Evolutionary conservation across 352 stramenopile genomes (phyloP).

Genomic region (Lagenidium sp.): DNA sequence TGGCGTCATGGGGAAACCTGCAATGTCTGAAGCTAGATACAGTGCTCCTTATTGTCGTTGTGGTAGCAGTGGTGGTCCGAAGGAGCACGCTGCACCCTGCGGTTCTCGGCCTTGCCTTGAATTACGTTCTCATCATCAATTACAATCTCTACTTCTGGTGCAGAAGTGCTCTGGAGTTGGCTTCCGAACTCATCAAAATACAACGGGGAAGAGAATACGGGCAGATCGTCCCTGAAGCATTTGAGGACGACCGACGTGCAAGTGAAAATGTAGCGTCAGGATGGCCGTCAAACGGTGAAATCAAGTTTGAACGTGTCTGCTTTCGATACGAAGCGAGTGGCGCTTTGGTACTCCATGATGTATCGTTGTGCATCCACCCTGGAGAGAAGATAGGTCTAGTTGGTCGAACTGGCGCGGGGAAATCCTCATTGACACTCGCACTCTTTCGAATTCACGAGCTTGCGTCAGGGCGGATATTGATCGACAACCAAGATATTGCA

Average conservation of each 20-base stretch:
- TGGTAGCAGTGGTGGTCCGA: slow-evolving; percentile 6
- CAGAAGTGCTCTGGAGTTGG: slow-evolving; percentile 53
- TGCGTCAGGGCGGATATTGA: slow-evolving; percentile 9
- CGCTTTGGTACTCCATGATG: slow-evolving; percentile 4
- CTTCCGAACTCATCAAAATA: slow-evolving; percentile 13
- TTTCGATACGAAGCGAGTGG: slow-evolving; percentile 13
- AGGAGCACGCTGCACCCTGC: slow-evolving; percentile 20
- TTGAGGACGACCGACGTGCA: slow-evolving; percentile 21
- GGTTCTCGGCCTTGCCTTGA: slow-evolving; percentile 62
- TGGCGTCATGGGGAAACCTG: slow-evolving; percentile 9
- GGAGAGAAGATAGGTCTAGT: slow-evolving; percentile 65
- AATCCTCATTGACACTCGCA: slow-evolving; percentile 10
- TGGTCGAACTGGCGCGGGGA: slow-evolving; percentile 40
- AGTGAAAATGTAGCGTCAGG: background rate
- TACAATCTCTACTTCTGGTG: slow-evolving; percentile 15
- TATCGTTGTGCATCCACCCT: slow-evolving; percentile 33
- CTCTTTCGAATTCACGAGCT: slow-evolving; percentile 14
- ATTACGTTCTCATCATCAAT: slow-evolving; percentile 36
- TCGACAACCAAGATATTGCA: slow-evolving; percentile 22
- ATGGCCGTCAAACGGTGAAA: slow-evolving; percentile 5
- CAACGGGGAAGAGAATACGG: slow-evolving; percentile 14
- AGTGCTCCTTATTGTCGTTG: slow-evolving; percentile 9
- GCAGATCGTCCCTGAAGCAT: background rate
- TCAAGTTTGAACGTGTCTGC: slow-evolving; percentile 16
- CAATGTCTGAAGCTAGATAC: slow-evolving; percentile 14